Base-by-base conservation (phyloP, 2,329 filamentous ascomycete species). In the Penicillium sp. region DNA sequence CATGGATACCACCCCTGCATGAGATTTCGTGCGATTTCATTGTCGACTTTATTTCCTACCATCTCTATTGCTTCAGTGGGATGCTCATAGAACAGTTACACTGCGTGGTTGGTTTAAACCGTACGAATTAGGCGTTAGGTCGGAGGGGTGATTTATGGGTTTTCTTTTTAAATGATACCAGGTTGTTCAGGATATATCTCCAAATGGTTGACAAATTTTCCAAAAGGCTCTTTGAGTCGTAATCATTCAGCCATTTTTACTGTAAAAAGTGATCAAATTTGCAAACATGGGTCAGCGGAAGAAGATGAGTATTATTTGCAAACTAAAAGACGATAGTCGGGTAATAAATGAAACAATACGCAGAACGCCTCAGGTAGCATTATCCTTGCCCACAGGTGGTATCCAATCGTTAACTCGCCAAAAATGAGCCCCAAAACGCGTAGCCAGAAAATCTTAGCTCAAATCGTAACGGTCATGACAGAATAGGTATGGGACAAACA, bases 381-480 rank as follows among this genome's bases (percentile, higher is more conserved):
- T 55, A 60, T 60, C 58, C 39, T 52, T 50, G 49, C 51, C 34
- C 44, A 52, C 39, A 13, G 39, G 50, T 51, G 54, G 51, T 62
- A 62, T 58, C 54, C 19, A 46, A 58, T 45, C 42, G n/a, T 26
- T 31, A 31, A n/a, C 28, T 24, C 26, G 26, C 42, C 18, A 21
- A 45, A 31, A 21, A 31, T 45, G 42, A 31, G 40, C 40, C 42
- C 16, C 18, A 21, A 31, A 45, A 31, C 28, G 10, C 26, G 28
- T 13, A 31, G 3, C 40, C 42, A 29, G 42, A 45, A 45, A 45
- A 3, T 14, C 23, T 45, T 45, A n/a, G 28, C 26, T 45, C 40
- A 52, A 50, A 48, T 64, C 63, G 36, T 65, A 51, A 60, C 18
- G 33, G 56, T 65, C 63, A 46, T 65, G 46, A 56, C 19, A 40